Percentiles rank a stretch among this genome's conserved stretches.
These are phyloP conservation scores for Lactifluus pinguis DNA, from an alignment of 768 basidiomycete species.

Conservation along the genomic window DNA sequence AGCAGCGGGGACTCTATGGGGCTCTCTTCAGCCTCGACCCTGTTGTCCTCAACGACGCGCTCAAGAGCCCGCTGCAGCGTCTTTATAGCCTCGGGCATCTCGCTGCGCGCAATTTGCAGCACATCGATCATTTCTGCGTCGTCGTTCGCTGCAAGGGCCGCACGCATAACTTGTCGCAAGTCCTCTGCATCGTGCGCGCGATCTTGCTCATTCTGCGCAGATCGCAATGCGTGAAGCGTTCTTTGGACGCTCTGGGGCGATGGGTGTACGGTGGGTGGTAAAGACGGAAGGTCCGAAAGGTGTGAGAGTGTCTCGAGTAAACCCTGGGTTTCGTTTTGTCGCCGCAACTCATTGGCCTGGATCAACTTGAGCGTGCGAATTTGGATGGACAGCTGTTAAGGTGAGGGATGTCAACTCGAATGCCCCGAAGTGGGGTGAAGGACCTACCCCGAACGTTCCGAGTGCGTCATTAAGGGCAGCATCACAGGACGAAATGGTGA, in stretches of 20 bases:
- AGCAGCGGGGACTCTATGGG: neutral
- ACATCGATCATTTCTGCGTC: constrained; percentile 58
- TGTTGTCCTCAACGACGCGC: constrained; percentile 31
- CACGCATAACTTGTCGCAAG: constrained; percentile 48
- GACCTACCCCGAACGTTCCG: constrained; percentile 43
- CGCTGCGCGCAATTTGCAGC: constrained; percentile 51
- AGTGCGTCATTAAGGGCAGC: constrained; percentile 45
- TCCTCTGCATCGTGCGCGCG: constrained; percentile 43
- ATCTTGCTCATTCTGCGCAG: constrained; percentile 40
- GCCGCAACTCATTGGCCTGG: constrained; percentile 31
- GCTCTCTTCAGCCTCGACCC: constrained; percentile 20
- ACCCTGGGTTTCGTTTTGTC: constrained; percentile 29
- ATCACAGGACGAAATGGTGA: constrained; percentile 44
- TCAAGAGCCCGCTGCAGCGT: constrained; percentile 65
- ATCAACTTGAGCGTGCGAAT: constrained; percentile 47
- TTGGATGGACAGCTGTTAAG: constrained; percentile 37
- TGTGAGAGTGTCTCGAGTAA: constrained; percentile 29
- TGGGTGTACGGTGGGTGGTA: neutral
- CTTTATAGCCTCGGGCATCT: constrained; percentile 77
- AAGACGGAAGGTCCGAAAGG: constrained; percentile 4
- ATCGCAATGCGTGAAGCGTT: constrained; percentile 22
- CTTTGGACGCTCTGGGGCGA: constrained; percentile 8
- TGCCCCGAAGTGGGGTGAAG: neutral
- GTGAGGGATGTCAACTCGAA: neutral
- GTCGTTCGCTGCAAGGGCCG: constrained; percentile 45